Evolutionary conservation across 192 early-diverging fungal species (phyloP).

Genomic region (Coemansia sp.): DNA sequence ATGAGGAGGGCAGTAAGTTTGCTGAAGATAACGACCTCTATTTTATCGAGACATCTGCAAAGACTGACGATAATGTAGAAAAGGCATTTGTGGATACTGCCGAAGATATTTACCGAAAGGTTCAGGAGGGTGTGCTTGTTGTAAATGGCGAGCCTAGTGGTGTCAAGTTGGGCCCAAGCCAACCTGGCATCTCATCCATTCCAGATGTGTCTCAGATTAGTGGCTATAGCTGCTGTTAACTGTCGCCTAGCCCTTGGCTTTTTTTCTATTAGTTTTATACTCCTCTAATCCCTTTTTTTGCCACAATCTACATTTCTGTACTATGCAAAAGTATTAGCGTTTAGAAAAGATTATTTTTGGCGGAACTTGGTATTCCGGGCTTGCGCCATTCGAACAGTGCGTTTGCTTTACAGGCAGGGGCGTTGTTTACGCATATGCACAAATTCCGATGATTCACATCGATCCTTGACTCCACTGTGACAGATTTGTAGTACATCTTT

Average conservation of each 20-base stretch:
- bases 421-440: no score
- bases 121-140: slow-evolving; percentile 71
- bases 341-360: no score
- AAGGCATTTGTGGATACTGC: slow-evolving; percentile 78
- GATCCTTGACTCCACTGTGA: no score
- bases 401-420: no score
- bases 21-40: slow-evolving; percentile 82
- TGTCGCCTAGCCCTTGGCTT: not conserved
- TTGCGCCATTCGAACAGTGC: no score
- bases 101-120: slow-evolving; percentile 78
- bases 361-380: no score
- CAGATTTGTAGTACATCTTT: no score
- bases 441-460: no score
- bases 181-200: slow-evolving; percentile 61
- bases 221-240: slow-evolving; percentile 41
- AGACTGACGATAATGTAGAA: slow-evolving; percentile 84
- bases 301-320: not conserved
- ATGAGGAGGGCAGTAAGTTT: slow-evolving; percentile 86
- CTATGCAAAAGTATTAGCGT: no score
- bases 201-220: slow-evolving; percentile 51
- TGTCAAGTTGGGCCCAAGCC: slow-evolving; percentile 65
- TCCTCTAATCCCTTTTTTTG: not conserved
- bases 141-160: slow-evolving; percentile 64
- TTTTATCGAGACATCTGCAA: slow-evolving; percentile 90
- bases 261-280: not conserved